Evolutionary conservation across 2,329 filamentous ascomycete genomes (phyloP).

Genomic region (Paecilomyces dactylethromorphus): DNA sequence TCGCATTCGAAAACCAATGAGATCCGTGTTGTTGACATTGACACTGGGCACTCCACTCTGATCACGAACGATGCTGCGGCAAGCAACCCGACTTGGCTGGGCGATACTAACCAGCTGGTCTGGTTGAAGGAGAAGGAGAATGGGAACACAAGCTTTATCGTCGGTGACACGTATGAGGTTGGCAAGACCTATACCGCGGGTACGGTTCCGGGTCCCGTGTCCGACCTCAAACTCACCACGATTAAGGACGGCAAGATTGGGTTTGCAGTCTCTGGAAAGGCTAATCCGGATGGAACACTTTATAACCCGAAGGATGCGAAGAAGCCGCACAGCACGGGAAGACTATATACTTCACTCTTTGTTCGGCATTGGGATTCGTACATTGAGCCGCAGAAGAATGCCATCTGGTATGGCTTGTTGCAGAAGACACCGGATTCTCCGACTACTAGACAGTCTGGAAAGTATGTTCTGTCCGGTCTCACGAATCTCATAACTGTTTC

Average conservation of each 20-base stretch:
- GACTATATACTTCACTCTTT: constrained; percentile 45
- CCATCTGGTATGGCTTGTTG: constrained; percentile 45
- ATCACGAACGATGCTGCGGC: constrained; percentile 39
- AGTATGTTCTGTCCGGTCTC: constrained; percentile 33
- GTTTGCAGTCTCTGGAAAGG: constrained; percentile 42
- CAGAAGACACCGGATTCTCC: constrained; percentile 32
- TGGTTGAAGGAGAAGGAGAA: constrained; percentile 42
- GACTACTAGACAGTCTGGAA: constrained; percentile 29
- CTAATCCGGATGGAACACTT: constrained; percentile 41
- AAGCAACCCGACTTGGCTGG: constrained; percentile 43
- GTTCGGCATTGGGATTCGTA: constrained; percentile 50
- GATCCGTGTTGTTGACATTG: constrained; percentile 39
- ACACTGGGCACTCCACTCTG: constrained; percentile 31
- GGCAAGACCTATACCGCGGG: constrained; percentile 40
- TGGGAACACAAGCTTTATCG: constrained; percentile 40
- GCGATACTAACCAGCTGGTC: constrained; percentile 35
- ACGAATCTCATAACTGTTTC: constrained; percentile 38
- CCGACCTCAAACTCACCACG: constrained; percentile 38
- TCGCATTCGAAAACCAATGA: constrained; percentile 41
- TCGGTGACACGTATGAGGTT: constrained; percentile 34
- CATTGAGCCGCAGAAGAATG: constrained; percentile 41
- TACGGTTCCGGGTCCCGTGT: constrained; percentile 39
- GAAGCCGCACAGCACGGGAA: constrained; percentile 40
- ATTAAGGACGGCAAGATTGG: constrained; percentile 37
- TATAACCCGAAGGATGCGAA: constrained; percentile 45